Evolutionary conservation across 768 basidiomycete genomes (phyloP).

Genomic region (Boletus sp.): DNA sequence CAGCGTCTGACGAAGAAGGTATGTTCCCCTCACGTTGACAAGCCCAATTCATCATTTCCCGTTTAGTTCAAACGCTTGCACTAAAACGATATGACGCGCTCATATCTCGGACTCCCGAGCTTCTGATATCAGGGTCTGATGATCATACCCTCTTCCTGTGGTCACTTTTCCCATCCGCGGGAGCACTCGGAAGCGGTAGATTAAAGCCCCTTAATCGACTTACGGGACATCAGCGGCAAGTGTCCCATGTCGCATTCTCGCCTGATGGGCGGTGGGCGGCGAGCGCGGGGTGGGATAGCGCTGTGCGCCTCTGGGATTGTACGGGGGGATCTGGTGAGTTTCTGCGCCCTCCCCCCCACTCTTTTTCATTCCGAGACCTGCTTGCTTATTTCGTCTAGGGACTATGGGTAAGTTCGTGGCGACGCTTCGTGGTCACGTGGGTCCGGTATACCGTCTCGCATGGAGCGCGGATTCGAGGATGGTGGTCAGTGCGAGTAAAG

Average conservation of each 20-base stretch:
- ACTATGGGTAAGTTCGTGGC: conserved; percentile 84
- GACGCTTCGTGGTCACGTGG: conserved; percentile 88
- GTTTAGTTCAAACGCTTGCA: conserved; percentile 72
- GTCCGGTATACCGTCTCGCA: conserved; percentile 88
- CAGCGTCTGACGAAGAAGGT: conserved; percentile 83
- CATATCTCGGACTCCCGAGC: conserved; percentile 62
- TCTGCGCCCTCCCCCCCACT: not conserved
- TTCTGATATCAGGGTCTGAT: conserved; percentile 93
- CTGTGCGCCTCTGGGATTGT: conserved; percentile 89
- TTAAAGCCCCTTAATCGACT: conserved; percentile 73
- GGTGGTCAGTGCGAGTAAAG: conserved; percentile 93
- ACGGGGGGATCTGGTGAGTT: conserved; percentile 44
- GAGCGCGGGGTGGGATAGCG: conserved; percentile 86
- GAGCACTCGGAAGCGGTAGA: conserved; percentile 39
- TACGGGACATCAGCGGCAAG: conserved; percentile 93
- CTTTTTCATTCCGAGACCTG: not conserved
- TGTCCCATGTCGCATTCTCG: conserved; percentile 91
- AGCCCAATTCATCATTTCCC: not conserved
- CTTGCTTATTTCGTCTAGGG: conserved; percentile 30
- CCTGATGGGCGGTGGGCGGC: conserved; percentile 93
- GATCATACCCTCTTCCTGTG: conserved; percentile 98
- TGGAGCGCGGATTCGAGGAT: conserved; percentile 95
- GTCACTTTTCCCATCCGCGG: conserved; percentile 65
- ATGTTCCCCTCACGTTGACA: conserved; percentile 6
- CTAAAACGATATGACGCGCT: conserved; percentile 73